These are phyloP conservation scores for Penicillium ochrochloron DNA, from an alignment of 495 filamentous ascomycete genomes.

Conservation along the genomic window DNA sequence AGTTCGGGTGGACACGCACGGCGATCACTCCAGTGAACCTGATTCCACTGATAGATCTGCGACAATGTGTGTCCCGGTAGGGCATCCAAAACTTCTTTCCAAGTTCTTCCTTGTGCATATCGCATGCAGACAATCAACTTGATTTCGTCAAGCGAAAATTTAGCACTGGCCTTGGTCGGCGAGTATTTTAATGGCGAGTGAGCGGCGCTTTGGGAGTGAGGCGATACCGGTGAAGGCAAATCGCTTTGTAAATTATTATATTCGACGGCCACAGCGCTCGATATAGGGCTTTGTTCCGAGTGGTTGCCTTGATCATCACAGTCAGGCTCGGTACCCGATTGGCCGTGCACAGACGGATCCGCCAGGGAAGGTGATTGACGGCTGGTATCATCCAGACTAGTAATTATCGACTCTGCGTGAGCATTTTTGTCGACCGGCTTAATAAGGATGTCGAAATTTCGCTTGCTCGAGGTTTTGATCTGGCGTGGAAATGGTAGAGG, in stretches of 20 bases:
- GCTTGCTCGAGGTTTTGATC: not conserved
- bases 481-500: conserved; percentile 32
- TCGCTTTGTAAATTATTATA: conserved; percentile 9
- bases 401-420: not conserved
- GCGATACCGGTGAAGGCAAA: conserved; percentile 15
- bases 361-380: conserved; percentile 4
- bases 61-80: conserved; percentile 35
- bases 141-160: conserved; percentile 42
- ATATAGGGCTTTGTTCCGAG: conserved; percentile 54
- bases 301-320: conserved; percentile 7
- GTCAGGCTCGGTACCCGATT: conserved; percentile 22
- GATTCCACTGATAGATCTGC: conserved; percentile 35
- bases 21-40: conserved; percentile 40
- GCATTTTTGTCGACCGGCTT: not conserved
- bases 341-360: conserved; percentile 6
- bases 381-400: not conserved
- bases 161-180: conserved; percentile 19
- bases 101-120: conserved; percentile 33
- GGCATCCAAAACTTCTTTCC: conserved; percentile 37
- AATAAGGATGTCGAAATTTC: not conserved
- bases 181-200: conserved; percentile 18
- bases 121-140: conserved; percentile 41
- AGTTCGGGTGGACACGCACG: conserved; percentile 37
- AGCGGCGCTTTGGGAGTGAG: conserved; percentile 1
- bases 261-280: conserved; percentile 45